Evolutionary conservation across 2,329 filamentous ascomycete genomes (phyloP).

Genomic region (Pseudogymnoascus sp.): DNA sequence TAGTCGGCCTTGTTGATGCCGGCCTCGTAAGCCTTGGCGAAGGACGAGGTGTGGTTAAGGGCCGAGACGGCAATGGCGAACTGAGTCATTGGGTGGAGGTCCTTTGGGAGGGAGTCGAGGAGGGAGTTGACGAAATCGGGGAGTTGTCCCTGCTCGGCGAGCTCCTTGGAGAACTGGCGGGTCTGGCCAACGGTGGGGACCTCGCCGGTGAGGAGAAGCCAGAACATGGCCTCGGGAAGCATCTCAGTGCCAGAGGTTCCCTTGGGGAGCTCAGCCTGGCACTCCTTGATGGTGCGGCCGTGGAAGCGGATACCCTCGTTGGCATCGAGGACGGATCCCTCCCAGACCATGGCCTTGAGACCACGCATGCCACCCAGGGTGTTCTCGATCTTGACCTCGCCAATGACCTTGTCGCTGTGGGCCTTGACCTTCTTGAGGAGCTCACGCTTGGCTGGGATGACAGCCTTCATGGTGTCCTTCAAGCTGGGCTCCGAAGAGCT

Average conservation of each 20-base stretch:
- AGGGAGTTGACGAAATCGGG: constrained; percentile 79
- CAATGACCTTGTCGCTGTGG: constrained; percentile 72
- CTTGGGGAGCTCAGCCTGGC: constrained; percentile 88
- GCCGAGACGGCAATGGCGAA: constrained; percentile 91
- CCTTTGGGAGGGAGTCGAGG: constrained; percentile 80
- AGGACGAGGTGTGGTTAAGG: constrained; percentile 90
- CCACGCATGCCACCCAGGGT: constrained; percentile 95
- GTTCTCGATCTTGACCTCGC: constrained; percentile 89
- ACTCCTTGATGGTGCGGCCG: constrained; percentile 95
- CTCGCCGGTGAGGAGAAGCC: constrained; percentile 89
- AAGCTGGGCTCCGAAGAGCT: constrained; percentile 77
- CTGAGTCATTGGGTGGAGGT: constrained; percentile 97
- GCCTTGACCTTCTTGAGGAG: constrained; percentile 90
- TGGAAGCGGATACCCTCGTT: constrained; percentile 98
- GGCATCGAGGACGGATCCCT: constrained; percentile 91
- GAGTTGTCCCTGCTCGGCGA: constrained; percentile 78
- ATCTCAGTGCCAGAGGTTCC: constrained; percentile 89
- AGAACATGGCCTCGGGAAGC: constrained; percentile 99
- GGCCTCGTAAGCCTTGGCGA: constrained; percentile 85
- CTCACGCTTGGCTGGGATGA: constrained; percentile 88
- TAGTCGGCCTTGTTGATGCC: constrained; percentile 93
- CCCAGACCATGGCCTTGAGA: constrained; percentile 97
- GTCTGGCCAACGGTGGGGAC: constrained; percentile 79
- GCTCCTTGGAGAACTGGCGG: constrained; percentile 71
- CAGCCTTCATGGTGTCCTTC: constrained; percentile 74